phyloP scores from a whole-genome alignment of 2,329 filamentous ascomycete species.

The Hypomyces rosellus region DNA sequence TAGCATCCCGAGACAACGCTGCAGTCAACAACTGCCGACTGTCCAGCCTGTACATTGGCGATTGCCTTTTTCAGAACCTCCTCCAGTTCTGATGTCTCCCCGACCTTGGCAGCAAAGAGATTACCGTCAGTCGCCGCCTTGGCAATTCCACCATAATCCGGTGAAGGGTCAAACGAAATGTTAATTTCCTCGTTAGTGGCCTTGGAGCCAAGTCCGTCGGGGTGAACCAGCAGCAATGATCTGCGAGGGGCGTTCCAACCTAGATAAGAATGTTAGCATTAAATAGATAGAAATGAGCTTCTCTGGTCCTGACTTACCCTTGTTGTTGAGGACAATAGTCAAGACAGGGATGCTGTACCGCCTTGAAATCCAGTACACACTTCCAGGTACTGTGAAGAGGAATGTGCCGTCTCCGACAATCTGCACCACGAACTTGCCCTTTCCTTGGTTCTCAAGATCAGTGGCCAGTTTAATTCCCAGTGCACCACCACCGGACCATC shows the following conservation, averaged over 20 bases:
- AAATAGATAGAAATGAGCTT: not conserved
- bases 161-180: slow-evolving; percentile 52
- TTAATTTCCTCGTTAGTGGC: slow-evolving; percentile 57
- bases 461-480: slow-evolving; percentile 70
- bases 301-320: slow-evolving; percentile 30
- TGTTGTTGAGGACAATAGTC: slow-evolving; percentile 52
- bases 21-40: slow-evolving; percentile 48
- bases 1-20: slow-evolving; percentile 42
- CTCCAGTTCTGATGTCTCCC: slow-evolving; percentile 41
- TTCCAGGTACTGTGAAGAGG: slow-evolving; percentile 48
- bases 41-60: slow-evolving; percentile 42
- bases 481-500: slow-evolving; percentile 72
- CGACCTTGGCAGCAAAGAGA: slow-evolving; percentile 43
- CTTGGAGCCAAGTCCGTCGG: slow-evolving; percentile 47
- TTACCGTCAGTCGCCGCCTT: slow-evolving; percentile 53
- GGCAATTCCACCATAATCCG: slow-evolving; percentile 55
- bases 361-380: slow-evolving; percentile 50
- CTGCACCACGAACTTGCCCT: slow-evolving; percentile 46
- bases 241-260: slow-evolving; percentile 56
- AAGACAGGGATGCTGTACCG: slow-evolving; percentile 49
- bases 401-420: slow-evolving; percentile 54
- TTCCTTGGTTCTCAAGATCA: slow-evolving; percentile 35
- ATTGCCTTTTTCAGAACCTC: slow-evolving; percentile 44
- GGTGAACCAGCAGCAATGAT: slow-evolving; percentile 52
- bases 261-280: slow-evolving; percentile 16